A percentile compares a stretch with the other conserved stretches of the same genome.
Evolutionary conservation across 2,329 filamentous ascomycete species (phyloP).

Genomic region (Cladophialophora bantiana): DNA sequence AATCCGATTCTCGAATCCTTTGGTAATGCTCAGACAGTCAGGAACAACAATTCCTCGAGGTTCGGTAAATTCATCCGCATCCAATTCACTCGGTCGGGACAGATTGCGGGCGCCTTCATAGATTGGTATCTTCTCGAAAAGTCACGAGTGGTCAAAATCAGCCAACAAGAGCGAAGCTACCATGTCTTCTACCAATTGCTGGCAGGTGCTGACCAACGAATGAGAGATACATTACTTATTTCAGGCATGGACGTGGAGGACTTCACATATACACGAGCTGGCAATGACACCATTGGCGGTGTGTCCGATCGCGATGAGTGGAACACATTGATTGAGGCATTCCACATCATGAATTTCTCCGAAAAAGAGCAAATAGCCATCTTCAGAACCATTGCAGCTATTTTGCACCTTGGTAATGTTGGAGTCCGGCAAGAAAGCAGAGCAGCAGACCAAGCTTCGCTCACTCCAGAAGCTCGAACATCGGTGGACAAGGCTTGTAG

Average conservation of each 20-base stretch:
- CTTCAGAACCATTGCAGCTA: constrained; percentile 84
- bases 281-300: constrained; percentile 88
- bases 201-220: constrained; percentile 75
- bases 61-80: constrained; percentile 99
- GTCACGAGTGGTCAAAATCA: constrained; percentile 92
- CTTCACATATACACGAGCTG: constrained; percentile 89
- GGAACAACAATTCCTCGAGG: constrained; percentile 97
- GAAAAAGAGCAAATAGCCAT: constrained; percentile 83
- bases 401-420: constrained; percentile 93
- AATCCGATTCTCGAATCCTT: constrained; percentile 98
- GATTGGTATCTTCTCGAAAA: constrained; percentile 99
- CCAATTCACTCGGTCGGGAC: constrained; percentile 84
- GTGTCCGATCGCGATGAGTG: constrained; percentile 92
- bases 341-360: constrained; percentile 90
- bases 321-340: constrained; percentile 88
- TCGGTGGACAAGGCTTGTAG: constrained; percentile 81
- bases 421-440: constrained; percentile 88
- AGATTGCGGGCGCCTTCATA: constrained; percentile 94
- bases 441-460: constrained; percentile 85
- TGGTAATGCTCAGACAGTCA: constrained; percentile 95
- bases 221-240: constrained; percentile 79
- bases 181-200: constrained; percentile 97
- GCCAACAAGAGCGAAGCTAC: constrained; percentile 89
- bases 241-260: constrained; percentile 78
- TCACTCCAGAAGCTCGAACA: constrained; percentile 75